These are phyloP conservation scores for Phytophthora podocarpi DNA, from an alignment of 352 stramenopile species.

Conservation along the genomic window DNA sequence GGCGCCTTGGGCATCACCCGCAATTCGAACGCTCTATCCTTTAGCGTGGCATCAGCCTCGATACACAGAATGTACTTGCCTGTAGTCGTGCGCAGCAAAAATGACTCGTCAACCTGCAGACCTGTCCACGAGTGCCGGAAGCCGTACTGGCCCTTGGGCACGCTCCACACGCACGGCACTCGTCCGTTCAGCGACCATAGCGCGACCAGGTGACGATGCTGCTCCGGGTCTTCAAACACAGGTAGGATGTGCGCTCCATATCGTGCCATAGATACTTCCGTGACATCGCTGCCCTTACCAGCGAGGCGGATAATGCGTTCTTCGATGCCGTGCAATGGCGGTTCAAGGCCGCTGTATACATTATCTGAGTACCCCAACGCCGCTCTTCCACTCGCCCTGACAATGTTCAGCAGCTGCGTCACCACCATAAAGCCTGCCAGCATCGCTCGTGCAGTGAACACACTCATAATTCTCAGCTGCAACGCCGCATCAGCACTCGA, in stretches of 20 bases:
- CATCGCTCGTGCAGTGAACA: conserved; percentile 55
- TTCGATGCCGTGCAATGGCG: conserved; percentile 52
- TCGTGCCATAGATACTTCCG: conserved; percentile 65
- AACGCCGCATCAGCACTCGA: conserved; percentile 42
- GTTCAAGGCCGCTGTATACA: conserved; percentile 55
- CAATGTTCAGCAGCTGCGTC: conserved; percentile 68
- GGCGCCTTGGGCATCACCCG: conserved; percentile 29
- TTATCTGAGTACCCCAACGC: conserved; percentile 53
- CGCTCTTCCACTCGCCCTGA: conserved; percentile 49
- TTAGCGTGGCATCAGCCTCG: conserved; percentile 59
- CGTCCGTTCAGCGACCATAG: conserved; percentile 61
- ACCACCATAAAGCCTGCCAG: conserved; percentile 70
- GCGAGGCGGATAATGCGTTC: conserved; percentile 69
- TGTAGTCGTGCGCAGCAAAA: conserved; percentile 65
- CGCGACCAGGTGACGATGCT: conserved; percentile 53
- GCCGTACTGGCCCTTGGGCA: conserved; percentile 54
- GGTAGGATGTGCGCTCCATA: conserved; percentile 71
- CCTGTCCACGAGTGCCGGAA: conserved; percentile 66
- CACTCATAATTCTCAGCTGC: conserved; percentile 45
- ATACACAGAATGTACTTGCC: conserved; percentile 72
- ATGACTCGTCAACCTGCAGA: conserved; percentile 52
- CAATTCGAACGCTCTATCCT: conserved; percentile 58
- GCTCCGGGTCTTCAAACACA: conserved; percentile 55
- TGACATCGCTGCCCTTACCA: conserved; percentile 61
- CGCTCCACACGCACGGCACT: conserved; percentile 63